phyloP scores from a whole-genome alignment of 1,284 basidiomycete species.

The Ceratobasidium sp. region DNA sequence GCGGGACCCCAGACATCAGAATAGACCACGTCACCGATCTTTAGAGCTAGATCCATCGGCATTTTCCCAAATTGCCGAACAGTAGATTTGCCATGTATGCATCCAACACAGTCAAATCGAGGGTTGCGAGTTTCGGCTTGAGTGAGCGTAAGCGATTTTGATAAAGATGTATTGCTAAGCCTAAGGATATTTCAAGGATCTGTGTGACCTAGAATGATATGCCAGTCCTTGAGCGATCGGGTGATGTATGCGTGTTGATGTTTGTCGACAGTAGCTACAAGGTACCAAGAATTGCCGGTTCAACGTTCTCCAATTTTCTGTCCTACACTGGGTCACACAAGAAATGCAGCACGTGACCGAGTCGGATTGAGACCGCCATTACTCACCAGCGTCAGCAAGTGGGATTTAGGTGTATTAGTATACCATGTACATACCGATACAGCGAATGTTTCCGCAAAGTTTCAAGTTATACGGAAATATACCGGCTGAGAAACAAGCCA shows the following conservation, averaged over 20 bases:
- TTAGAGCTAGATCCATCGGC: not conserved
- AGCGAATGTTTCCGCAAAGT: too few species aligned
- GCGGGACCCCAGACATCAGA: conserved; percentile 11
- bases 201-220: conserved; percentile 6
- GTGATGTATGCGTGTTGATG: not conserved
- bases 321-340: not conserved
- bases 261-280: not conserved
- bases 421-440: too few species aligned
- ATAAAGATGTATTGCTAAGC: not conserved
- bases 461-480: too few species aligned
- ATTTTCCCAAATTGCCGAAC: not conserved
- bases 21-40: too few species aligned
- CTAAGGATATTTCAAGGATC: not conserved
- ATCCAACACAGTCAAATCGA: not conserved
- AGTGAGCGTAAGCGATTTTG: too few species aligned
- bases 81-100: not conserved
- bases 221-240: not conserved
- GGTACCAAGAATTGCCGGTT: too few species aligned
- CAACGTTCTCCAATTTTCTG: not conserved
- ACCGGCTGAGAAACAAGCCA: too few species aligned
- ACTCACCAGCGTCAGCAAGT: too few species aligned
- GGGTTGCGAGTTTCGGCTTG: not conserved
- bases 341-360: too few species aligned
- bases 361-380: too few species aligned
- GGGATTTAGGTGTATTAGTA: too few species aligned